Base-by-base conservation (phyloP, 1,284 basidiomycete genomes). In the Trichosporon sp. region DNA sequence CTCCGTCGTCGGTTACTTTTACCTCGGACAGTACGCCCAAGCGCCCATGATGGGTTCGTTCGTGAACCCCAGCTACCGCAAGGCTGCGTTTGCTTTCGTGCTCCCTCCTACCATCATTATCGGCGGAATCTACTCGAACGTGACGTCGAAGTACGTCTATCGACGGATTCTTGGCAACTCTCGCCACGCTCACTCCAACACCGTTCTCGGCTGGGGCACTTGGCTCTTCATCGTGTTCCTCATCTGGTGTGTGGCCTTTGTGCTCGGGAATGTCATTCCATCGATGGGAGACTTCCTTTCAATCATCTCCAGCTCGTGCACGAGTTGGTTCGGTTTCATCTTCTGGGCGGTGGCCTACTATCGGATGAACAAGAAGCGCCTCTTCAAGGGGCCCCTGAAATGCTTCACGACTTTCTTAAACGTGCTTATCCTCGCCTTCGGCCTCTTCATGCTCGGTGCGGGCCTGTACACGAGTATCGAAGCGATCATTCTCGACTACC, bases 191-290 rank as follows among this genome's bases (percentile, higher is more conserved):
- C 84, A 87, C 77, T 83, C 84, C 19, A 88, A 91, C 84, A 89
- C 89, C 2, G 66, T 87, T 19, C 71, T 87, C 26, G 90, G 88
- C 0, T 91, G 90, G 90, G 75, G 80, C 0, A 79, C 83, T 0
- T 91, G 90, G 90, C 79, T 86, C 12, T 85, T 77, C 0, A 89
- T 91, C 78, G 85, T 89, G 66, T 84, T 86, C 26, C 77, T 78
- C 37, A 87, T 88, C 11, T 91, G 90, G 90, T 76, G 87, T 12
- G 71, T 88, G 37, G 88, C 87, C 0, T 91, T 89, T 80, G 78
- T 91, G 68, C 88, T 91, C 69, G 89, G 86, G 43, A 86, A 86
- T 26, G 70, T 74, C 51, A 78, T 85, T 19, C 86, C 86, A 0
- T 86, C 85, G 77, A 87, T 88, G 80, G 81, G 80, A 31, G 83